These are phyloP conservation scores for Ephemerocybe angulata DNA, from an alignment of 768 basidiomycete genomes.

Conservation along the genomic window DNA sequence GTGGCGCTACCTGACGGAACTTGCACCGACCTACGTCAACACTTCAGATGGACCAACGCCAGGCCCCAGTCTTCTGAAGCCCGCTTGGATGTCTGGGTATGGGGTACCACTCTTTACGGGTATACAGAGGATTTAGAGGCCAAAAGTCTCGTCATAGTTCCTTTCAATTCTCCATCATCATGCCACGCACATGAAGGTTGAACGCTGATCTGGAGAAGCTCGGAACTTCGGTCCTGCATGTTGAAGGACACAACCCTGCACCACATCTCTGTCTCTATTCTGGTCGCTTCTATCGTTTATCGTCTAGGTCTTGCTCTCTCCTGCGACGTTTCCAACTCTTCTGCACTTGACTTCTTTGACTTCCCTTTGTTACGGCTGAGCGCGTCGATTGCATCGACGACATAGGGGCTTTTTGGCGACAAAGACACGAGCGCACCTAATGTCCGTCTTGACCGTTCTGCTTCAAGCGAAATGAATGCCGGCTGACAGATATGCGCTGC, in stretches of 20 bases:
- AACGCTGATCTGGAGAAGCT: not conserved
- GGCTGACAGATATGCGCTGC: not conserved
- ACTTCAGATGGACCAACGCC: no score
- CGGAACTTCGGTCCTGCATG: not conserved
- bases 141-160: no score
- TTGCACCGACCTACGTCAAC: no score
- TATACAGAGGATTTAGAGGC: no score
- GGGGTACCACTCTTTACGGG: no score
- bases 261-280: no score
- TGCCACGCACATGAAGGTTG: not conserved
- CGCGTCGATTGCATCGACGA: not conserved
- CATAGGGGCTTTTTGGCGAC: no score
- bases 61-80: not conserved
- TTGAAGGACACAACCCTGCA: not conserved
- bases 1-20: no score
- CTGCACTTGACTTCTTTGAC: not conserved
- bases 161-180: no score
- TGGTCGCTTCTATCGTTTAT: no score
- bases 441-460: not conserved
- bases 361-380: not conserved
- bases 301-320: no score
- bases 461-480: conserved; percentile 1
- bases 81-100: no score
- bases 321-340: not conserved
- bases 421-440: not conserved